These are phyloP conservation scores for Cymodocea nodosa DNA, from an alignment of 116 monocot species.

Conservation along the genomic window DNA sequence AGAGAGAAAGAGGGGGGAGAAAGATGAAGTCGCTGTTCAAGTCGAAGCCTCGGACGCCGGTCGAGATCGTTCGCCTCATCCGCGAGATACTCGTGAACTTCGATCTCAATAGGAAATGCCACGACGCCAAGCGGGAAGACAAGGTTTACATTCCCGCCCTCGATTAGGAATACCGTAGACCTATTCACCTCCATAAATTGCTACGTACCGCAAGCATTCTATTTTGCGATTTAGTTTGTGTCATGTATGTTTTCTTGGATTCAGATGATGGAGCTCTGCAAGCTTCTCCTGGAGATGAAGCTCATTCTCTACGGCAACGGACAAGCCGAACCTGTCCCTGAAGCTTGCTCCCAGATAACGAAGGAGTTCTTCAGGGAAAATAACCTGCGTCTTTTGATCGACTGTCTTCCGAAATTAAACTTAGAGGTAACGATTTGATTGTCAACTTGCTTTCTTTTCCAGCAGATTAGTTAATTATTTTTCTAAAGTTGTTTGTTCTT, in stretches of 20 bases:
- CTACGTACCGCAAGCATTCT: no score
- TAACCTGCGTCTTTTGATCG: conserved; percentile 61
- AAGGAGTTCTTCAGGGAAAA: conserved; percentile 89
- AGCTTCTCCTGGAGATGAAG: conserved; percentile 77
- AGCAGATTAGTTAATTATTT: neutral
- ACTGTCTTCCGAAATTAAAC: conserved; percentile 74
- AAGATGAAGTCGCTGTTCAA: conserved; percentile 44
- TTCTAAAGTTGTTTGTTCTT: neutral
- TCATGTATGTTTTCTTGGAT: no score
- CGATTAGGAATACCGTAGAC: neutral
- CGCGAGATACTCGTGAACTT: conserved; percentile 28
- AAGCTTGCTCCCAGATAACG: conserved; percentile 77
- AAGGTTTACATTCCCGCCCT: conserved; percentile 25
- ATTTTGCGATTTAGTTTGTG: no score
- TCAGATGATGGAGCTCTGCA: conserved; percentile 74
- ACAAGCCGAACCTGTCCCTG: conserved; percentile 71
- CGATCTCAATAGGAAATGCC: conserved; percentile 22
- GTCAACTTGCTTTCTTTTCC: no score
- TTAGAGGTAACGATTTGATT: conserved; percentile 46
- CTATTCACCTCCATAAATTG: no score
- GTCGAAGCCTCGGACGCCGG: conserved; percentile 38
- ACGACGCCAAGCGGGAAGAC: conserved; percentile 55
- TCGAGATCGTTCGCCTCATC: conserved; percentile 32
- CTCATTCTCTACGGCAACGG: conserved; percentile 75
- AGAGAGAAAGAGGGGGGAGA: neutral